Evolutionary conservation across 2,329 filamentous ascomycete species (phyloP), one percentile per base, ranked within the genome.

Genomic region (Didymella arachidicola): DNA sequence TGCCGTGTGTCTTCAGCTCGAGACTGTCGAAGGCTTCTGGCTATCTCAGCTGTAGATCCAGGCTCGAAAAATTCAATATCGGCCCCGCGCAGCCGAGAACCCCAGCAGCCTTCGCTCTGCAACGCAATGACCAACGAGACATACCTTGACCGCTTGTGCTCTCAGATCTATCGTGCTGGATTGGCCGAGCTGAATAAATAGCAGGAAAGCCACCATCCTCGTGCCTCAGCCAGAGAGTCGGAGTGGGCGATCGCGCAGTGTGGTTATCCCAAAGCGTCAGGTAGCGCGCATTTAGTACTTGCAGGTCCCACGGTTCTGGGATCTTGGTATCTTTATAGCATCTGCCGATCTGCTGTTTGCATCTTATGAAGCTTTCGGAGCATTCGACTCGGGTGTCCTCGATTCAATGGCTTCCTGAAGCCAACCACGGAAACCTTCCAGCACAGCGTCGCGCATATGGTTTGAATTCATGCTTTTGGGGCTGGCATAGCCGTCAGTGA

Each of bases 21-120:
- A 16, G 5, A 25, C 19, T 32, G 22, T 42, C 34, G 19, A 36
- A 46, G 45, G 44, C 50, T 27, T 45, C 25, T 10, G 12, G 27
- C 32, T 50, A 32, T 41, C 25, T 59, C 50, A 54, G 56, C 50
- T 59, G 50, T 14, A 30, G 39, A 45, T 50, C 56, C 52, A 43
- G 41, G 45, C 56, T 49, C 32, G 5, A 32, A 27, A 32, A 41
- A 19, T 50, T 50, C 32, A 2, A 44, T 16, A 32, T 41, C 56
- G 56, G 56, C 56, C 56, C 56, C 56, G 45, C 56, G 39, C 18
- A 32, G 46, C 56, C 56, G 56, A 59, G 45, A 30, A 44, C 14
- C 34, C 22, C 45, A 59, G 34, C 25, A 46, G 39, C 30, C 39
- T 38, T 51, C 18, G 38, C 43, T 38, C 4, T 27, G 30, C 49